Base-by-base conservation (phyloP, 495 filamentous ascomycete species). In the Penicillium fimorum region DNA sequence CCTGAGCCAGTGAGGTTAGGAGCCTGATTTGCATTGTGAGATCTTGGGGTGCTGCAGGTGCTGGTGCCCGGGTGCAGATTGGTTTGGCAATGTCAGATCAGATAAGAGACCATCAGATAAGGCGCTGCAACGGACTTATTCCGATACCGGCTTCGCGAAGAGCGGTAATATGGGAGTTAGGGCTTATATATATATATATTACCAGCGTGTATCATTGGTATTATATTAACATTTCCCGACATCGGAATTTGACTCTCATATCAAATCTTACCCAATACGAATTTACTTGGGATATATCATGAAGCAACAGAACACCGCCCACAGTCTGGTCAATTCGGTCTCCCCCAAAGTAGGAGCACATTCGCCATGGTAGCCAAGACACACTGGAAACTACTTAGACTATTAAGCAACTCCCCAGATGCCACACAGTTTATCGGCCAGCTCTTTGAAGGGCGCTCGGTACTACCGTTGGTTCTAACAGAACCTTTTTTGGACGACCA, bases 21-120 rank as follows among this genome's bases (percentile, higher is more conserved):
- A 46, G 25, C 40, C 67, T 69, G 45, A 69, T 42, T 55, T 66
- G 47, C 66, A 69, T 69, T 33, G 20, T 54, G 44, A 27, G 20
- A 22, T 17, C 8, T 24, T 10, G 15, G 1, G 24, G n/a, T 38
- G 35, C 43, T 27, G 24, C 18, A n/a, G 24, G 20, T 47, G 13
- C 27, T 11, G 33, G 15, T 44, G 30, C 15, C 35, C 20, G 52
- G 32, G 30, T 38, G 35, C 35, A 44, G 32, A n/a, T 29, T 40
- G 33, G 8, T 41, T 32, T 22, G 44, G 18, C 24, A 37, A 38
- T 49, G 11, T 62, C 62, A 65, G 55, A 65, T 65, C 59, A 51
- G 62, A 65, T 65, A 65, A 65, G 59, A 29, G 13, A 27, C 1
- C 12, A 58, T 62, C 52, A 53, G 61, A 58, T 62, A 57, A 55